Conservation (phyloP, 164 flowering plant species). For the Cinnamomum chago region DNA sequence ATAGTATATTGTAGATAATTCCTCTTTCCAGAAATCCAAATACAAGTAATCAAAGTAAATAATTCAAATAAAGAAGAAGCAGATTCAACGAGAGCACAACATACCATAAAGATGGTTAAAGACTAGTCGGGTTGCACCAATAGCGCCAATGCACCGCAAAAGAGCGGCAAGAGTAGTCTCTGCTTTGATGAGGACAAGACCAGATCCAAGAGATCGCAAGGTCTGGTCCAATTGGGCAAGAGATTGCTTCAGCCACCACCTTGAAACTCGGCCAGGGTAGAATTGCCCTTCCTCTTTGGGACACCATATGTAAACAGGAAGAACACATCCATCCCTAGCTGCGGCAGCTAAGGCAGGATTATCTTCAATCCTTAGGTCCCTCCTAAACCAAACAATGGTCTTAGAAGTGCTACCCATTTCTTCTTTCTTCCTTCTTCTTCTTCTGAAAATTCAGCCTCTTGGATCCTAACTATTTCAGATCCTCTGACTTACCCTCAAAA, state of each 20-base stretch:
- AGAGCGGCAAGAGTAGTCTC: slow-evolving; percentile 63
- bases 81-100: not conserved
- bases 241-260: slow-evolving; percentile 98
- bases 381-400: slow-evolving; percentile 92
- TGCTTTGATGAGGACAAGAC: slow-evolving; percentile 57
- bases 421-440: no score
- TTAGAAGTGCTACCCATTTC: slow-evolving; percentile 40
- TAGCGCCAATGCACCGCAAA: slow-evolving; percentile 48
- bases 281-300: slow-evolving; percentile 87
- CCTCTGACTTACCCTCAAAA: not conserved
- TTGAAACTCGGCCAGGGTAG: slow-evolving; percentile 83
- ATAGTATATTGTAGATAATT: not conserved
- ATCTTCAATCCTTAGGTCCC: slow-evolving; percentile 93
- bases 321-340: slow-evolving; percentile 65
- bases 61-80: not conserved
- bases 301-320: slow-evolving; percentile 90
- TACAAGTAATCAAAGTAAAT: no score
- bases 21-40: no score
- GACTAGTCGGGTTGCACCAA: slow-evolving; percentile 76
- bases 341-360: slow-evolving; percentile 89
- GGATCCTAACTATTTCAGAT: not conserved
- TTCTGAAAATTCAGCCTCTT: not conserved
- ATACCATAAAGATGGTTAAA: slow-evolving; percentile 90
- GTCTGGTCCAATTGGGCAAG: slow-evolving; percentile 67
- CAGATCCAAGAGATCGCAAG: slow-evolving; percentile 68